Evolutionary conservation across 1,284 basidiomycete genomes (phyloP), one percentile per base, ranked within the genome.

Genomic region (Somion occarium): DNA sequence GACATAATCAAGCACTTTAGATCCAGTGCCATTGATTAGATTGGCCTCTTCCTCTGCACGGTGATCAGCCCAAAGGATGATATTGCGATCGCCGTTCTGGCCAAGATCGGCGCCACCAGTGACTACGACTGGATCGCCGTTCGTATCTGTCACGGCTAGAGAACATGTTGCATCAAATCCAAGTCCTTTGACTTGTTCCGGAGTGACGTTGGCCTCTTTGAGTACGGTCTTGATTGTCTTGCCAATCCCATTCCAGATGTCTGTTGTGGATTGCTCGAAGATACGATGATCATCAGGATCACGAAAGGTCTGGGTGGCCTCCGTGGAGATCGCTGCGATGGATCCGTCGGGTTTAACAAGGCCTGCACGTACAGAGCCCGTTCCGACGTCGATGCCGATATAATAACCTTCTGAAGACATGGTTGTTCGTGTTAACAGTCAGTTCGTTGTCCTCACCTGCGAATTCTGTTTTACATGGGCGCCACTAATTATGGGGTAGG

Each of bases 151-250:
- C 22, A 98, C 95, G 0, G 95, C 93, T 34, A 99, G 77, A 0
- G 93, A 96, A 72, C 97, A 99, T 0, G 96, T 99, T 47, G 95
- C 96, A 69, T 98, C 96, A 66, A 98, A 98, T 9, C 95, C 94
- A 51, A 99, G 66, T 1, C 96, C 96, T 63, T 91, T 93, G 57
- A 99, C 85, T 3, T 75, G 69, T 2, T 73, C 67, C 12, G 88
- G 80, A 22, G 78, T 61, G 27, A 93, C 70, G 4, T 82, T 78
- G 2, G 88, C 81, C 27, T 78, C 70, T 11, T 73, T 56, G 26
- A 99, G 71, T 49, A 92, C 85, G 9, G 79, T 77, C 58, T 79
- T 82, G 57, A 92, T 85, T 25, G 86, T 85, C 47, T 71, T 73
- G 38, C 82, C 76, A 58, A 97, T 89, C 52, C 83, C 82, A 7